These are phyloP conservation scores for Fusarium brachygibbosum DNA, from an alignment of 2,329 filamentous ascomycete species.

Conservation along the genomic window DNA sequence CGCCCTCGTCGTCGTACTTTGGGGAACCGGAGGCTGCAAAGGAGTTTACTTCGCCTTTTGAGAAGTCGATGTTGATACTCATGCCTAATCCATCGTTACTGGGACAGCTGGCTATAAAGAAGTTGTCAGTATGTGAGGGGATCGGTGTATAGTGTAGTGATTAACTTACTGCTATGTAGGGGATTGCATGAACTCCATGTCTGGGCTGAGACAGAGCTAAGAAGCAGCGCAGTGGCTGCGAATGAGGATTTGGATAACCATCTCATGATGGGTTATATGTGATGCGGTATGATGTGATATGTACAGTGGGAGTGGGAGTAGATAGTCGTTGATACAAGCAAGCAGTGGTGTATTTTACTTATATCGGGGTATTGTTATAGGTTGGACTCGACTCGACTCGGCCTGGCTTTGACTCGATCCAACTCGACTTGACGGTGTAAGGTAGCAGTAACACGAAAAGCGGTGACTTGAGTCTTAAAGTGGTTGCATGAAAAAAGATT, in stretches of 20 bases:
- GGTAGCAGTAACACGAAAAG: conserved; percentile 5
- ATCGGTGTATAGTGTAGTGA: conserved; percentile 14
- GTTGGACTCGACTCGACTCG: conserved; percentile 5
- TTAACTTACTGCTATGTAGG: conserved; percentile 52
- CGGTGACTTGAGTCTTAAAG: conserved; percentile 12
- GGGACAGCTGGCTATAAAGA: conserved; percentile 70
- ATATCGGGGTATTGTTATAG: conserved; percentile 7
- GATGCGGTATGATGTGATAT: conserved; percentile 15
- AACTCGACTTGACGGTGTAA: conserved; percentile 10
- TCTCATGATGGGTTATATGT: conserved; percentile 43
- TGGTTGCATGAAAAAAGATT: conserved; percentile 15
- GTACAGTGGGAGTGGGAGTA: conserved; percentile 10
- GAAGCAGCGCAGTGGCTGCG: conserved; percentile 46
- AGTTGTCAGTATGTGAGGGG: neutral
- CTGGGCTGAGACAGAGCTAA: conserved; percentile 52
- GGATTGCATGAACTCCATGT: conserved; percentile 60
- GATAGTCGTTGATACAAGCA: neutral
- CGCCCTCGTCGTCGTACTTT: conserved; percentile 82
- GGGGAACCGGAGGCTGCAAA: conserved; percentile 79
- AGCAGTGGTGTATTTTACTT: neutral
- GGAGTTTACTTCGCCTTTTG: conserved; percentile 79
- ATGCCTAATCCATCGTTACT: conserved; percentile 84
- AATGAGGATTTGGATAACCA: conserved; percentile 34
- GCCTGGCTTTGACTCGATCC: neutral
- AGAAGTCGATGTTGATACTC: conserved; percentile 88